These are phyloP conservation scores for Cydonia oblonga DNA, from an alignment of 331 rosid genomes.

Conservation along the genomic window DNA sequence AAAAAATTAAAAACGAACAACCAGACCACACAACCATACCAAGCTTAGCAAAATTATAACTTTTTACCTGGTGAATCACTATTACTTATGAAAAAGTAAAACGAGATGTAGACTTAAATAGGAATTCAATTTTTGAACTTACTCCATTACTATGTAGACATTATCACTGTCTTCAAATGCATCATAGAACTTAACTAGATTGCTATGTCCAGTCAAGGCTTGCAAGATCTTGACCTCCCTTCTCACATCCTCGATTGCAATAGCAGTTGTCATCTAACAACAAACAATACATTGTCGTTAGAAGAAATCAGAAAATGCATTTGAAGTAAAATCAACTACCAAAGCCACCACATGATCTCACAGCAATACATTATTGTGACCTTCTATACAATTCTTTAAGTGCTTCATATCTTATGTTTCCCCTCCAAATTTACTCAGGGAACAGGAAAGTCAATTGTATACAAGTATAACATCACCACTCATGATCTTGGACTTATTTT, in stretches of 20 bases:
- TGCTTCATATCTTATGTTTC: not conserved
- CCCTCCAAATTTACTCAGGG: not conserved
- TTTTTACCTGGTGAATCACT: not conserved
- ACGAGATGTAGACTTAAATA: not conserved
- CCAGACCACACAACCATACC: too few species aligned
- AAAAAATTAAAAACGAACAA: too few species aligned
- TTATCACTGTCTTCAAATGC: slow-evolving; percentile 94
- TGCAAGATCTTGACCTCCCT: slow-evolving; percentile 95
- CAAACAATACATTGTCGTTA: slow-evolving; percentile 7
- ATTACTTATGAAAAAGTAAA: not conserved
- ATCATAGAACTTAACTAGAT: slow-evolving; percentile 80
- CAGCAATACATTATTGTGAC: too few species aligned
- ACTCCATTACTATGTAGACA: slow-evolving; percentile 99
- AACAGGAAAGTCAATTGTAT: not conserved
- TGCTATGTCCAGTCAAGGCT: slow-evolving; percentile 82
- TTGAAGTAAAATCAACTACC: not conserved
- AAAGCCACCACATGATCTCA: not conserved
- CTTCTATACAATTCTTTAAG: too few species aligned
- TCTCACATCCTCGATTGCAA: slow-evolving; percentile 96
- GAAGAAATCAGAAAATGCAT: not conserved
- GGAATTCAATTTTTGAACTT: slow-evolving; percentile 32
- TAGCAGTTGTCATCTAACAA: slow-evolving; percentile 90
- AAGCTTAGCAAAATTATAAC: not conserved
- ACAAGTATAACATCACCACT: not conserved
- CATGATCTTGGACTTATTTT: not conserved